Conservation (phyloP, 805 yeast species). For the Sungouiozyma ichnusensis region DNA sequence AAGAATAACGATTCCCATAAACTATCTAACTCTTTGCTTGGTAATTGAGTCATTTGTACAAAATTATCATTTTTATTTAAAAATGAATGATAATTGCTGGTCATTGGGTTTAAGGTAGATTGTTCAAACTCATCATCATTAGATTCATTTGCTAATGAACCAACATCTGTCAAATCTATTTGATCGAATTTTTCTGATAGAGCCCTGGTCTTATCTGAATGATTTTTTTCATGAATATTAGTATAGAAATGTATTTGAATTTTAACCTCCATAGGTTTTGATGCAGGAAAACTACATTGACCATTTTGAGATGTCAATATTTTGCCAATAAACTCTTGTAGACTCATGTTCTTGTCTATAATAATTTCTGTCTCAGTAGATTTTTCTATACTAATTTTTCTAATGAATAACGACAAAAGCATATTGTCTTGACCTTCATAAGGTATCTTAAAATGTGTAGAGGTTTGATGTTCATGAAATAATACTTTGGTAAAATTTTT, state of each 20-base stretch:
- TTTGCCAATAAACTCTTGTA: neutral
- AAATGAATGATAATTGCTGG: conserved; percentile 3
- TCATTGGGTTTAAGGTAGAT: conserved; percentile 4
- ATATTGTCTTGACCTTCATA: conserved; percentile 19
- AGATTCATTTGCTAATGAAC: conserved; percentile 2
- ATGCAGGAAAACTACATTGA: conserved; percentile 7
- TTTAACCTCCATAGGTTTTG: conserved; percentile 3
- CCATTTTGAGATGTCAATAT: neutral
- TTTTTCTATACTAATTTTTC: conserved; percentile 7
- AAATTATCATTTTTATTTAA: conserved; percentile 13
- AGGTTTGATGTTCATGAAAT: conserved; percentile 13
- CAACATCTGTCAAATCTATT: conserved; percentile 16
- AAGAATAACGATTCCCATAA: conserved; percentile 31
- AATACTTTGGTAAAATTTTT: conserved; percentile 17
- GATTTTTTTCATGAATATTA: neutral
- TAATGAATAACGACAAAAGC: conserved; percentile 19
- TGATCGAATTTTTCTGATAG: conserved; percentile 24
- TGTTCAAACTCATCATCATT: conserved; percentile 7
- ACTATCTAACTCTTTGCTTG: conserved; percentile 24
- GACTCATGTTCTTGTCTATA: too few relatives aligned
- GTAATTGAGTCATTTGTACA: conserved; percentile 18
- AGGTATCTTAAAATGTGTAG: conserved; percentile 1
- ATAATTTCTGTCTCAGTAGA: neutral
- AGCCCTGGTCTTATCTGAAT: conserved; percentile 1
- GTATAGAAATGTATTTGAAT: neutral